phyloP scores from a whole-genome alignment of 208 protist species.

The Spongospora subterranea region DNA sequence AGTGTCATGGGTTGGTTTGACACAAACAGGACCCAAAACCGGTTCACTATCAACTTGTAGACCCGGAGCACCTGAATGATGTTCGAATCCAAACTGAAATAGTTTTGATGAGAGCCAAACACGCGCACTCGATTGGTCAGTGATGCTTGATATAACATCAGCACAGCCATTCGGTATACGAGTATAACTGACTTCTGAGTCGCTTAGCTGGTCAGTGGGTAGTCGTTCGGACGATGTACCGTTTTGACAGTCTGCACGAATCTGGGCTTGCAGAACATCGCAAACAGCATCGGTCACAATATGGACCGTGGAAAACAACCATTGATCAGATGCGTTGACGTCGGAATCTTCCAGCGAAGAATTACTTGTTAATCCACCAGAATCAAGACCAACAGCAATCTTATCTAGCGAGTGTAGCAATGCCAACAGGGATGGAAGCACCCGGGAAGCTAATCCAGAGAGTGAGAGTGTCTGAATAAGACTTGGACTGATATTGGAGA shows the following conservation, averaged over 20 bases:
- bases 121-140: background rate
- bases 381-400: background rate
- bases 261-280: background rate
- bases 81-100: background rate
- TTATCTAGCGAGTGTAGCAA: background rate
- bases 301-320: background rate
- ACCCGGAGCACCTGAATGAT: too few relatives aligned
- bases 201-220: too few relatives aligned
- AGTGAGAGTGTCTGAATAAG: conserved; percentile 39
- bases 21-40: too few relatives aligned
- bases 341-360: background rate
- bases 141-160: too few relatives aligned
- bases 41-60: too few relatives aligned
- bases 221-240: too few relatives aligned
- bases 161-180: too few relatives aligned
- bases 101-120: background rate
- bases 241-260: too few relatives aligned
- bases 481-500: background rate
- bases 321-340: background rate
- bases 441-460: background rate
- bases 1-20: background rate
- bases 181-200: too few relatives aligned
- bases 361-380: background rate
- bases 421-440: background rate
- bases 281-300: conserved; percentile 16